phyloP scores from a whole-genome alignment of 1,284 basidiomycete genomes.

The Apiotrichum gracile region DNA sequence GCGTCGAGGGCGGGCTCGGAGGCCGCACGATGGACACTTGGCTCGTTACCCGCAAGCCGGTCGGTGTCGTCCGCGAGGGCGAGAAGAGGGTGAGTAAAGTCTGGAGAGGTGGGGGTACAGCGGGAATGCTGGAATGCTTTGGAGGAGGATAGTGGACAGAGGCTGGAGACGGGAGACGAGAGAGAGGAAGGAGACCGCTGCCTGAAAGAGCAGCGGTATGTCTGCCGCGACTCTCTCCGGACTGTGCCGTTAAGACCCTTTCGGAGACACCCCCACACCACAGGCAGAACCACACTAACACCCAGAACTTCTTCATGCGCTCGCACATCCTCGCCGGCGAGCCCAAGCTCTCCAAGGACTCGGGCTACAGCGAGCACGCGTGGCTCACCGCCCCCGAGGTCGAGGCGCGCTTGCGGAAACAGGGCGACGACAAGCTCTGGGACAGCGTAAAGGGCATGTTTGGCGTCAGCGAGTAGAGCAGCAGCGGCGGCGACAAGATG shows the following conservation, averaged over 20 bases:
- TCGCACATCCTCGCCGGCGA: constrained; percentile 45
- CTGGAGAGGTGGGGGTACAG: no score
- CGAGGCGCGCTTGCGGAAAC: constrained; percentile 28
- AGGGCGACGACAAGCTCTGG: constrained; percentile 38
- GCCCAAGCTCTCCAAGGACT: constrained; percentile 27
- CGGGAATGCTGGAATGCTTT: no score
- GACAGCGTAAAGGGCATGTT: constrained; percentile 38
- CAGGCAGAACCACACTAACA: background rate
- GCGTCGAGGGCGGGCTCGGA: constrained; percentile 30
- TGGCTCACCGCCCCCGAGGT: constrained; percentile 40
- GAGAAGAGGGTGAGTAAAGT: constrained; percentile 34
- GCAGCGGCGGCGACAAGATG: no score
- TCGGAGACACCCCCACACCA: background rate
- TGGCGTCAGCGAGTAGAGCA: constrained; percentile 16
- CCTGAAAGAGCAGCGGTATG: no score
- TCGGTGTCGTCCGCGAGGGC: constrained; percentile 33
- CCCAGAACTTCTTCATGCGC: constrained; percentile 45
- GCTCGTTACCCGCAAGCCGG: constrained; percentile 45
- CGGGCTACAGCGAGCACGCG: constrained; percentile 27
- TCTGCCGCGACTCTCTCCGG: no score
- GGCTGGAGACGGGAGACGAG: no score
- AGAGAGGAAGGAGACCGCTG: no score
- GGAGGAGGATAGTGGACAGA: no score
- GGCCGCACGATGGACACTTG: constrained; percentile 44
- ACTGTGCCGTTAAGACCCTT: no score